A percentile compares a stretch with the other conserved stretches of the same genome.
phyloP scores from a whole-genome alignment of 441 rosid genomes.

The Melastoma candidum region DNA sequence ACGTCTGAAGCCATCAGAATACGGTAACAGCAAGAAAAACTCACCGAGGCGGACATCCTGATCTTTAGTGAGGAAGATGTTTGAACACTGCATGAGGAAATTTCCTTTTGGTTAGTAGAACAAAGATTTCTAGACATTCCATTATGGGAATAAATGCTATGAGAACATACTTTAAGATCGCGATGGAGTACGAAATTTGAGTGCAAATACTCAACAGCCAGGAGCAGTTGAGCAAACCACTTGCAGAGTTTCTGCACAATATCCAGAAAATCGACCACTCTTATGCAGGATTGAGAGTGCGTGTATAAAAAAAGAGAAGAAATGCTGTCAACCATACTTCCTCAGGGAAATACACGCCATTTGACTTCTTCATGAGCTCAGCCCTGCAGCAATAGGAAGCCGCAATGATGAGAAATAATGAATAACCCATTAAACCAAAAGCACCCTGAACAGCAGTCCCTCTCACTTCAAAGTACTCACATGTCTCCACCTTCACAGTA shows the following conservation, averaged over 20 bases:
- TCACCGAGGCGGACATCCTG: conserved; percentile 90
- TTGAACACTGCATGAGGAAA: conserved; percentile 62
- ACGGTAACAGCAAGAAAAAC: conserved; percentile 17
- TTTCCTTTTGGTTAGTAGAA: conserved; percentile 1
- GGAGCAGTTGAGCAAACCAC: conserved; percentile 83
- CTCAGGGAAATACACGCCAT: conserved; percentile 83
- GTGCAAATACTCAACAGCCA: conserved; percentile 91
- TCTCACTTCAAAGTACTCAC: conserved; percentile 36
- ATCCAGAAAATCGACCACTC: conserved; percentile 13
- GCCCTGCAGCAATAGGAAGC: conserved; percentile 44
- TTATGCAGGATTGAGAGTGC: not conserved
- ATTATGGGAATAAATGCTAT: not conserved
- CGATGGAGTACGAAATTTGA: conserved; percentile 86
- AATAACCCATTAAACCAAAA: conserved; percentile 7
- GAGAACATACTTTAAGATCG: conserved; percentile 61
- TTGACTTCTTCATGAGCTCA: conserved; percentile 83
- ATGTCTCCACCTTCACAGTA: conserved; percentile 99
- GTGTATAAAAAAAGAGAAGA: conserved; percentile 5
- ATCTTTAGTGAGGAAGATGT: conserved; percentile 90
- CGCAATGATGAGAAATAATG: conserved; percentile 8
- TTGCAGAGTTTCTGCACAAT: conserved; percentile 74
- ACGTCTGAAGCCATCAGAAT: conserved; percentile 5
- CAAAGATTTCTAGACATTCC: not conserved
- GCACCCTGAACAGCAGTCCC: conserved; percentile 5
- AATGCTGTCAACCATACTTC: conserved; percentile 35